Evolutionary conservation across 2,329 filamentous ascomycete species (phyloP).

Genomic region (Aspergillus pseudoviridinutans): DNA sequence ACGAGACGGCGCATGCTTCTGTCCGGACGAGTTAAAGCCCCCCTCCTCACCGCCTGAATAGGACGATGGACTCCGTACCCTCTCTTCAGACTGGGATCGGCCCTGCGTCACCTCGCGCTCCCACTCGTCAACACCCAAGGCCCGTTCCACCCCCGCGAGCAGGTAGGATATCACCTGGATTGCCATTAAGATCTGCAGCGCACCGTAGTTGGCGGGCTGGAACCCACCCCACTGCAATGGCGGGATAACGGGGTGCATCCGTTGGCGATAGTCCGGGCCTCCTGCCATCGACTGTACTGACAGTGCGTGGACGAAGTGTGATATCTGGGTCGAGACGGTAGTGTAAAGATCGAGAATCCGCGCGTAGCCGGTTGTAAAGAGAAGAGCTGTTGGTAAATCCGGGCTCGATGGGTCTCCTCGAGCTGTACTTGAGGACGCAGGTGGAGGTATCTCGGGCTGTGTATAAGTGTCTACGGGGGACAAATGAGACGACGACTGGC

Average conservation of each 20-base stretch:
- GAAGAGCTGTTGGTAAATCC: neutral
- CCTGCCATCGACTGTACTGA: neutral
- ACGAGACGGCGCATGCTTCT: no score
- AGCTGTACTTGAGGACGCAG: neutral
- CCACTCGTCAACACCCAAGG: neutral
- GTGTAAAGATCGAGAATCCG: neutral
- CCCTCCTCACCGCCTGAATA: no score
- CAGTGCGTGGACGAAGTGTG: neutral
- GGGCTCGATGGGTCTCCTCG: neutral
- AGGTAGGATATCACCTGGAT: neutral
- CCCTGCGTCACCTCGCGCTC: neutral
- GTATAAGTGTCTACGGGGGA: neutral
- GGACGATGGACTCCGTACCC: no score
- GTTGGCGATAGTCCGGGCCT: neutral
- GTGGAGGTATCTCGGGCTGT: neutral
- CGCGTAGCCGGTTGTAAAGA: neutral
- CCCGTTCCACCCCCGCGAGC: neutral
- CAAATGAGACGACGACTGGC: neutral
- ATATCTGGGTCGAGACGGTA: neutral
- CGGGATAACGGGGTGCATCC: neutral
- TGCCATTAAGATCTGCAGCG: neutral
- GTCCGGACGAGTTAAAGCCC: no score
- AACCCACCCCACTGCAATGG: neutral
- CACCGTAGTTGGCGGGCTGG: neutral
- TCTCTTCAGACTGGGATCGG: neutral